Percentiles rank a stretch among this genome's conserved stretches.
Evolutionary conservation across 2,329 filamentous ascomycete genomes (phyloP).

Genomic region (Ceratocystis alfenasii): DNA sequence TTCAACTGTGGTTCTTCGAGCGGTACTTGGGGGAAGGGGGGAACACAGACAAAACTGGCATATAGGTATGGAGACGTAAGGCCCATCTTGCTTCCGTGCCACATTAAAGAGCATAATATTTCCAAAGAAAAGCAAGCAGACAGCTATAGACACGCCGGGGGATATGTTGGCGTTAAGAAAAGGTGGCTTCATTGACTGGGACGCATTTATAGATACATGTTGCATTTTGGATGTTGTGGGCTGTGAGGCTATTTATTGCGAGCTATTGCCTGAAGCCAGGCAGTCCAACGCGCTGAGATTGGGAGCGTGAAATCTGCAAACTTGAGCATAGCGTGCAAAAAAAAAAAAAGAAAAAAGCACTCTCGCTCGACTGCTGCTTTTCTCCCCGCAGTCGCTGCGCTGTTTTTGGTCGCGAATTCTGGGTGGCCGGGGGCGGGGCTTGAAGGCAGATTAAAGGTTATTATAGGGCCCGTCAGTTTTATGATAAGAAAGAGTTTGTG

Average conservation of each 20-base stretch:
- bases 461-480: not conserved
- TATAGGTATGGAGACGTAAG: not conserved
- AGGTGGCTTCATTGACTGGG: not conserved
- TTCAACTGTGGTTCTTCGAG: not conserved
- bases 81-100: slow-evolving; percentile 1
- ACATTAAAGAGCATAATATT: slow-evolving; percentile 2
- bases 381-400: not conserved
- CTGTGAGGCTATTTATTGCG: not conserved
- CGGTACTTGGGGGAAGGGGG: not conserved
- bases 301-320: not conserved
- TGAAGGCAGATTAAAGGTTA: not conserved
- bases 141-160: not conserved
- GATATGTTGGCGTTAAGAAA: not conserved
- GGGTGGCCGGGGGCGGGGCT: slow-evolving; percentile 1
- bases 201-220: not conserved
- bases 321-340: not conserved
- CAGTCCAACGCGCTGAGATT: not conserved
- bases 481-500: not conserved
- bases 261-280: not conserved
- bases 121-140: not conserved
- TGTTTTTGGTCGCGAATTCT: not conserved
- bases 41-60: not conserved
- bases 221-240: not conserved
- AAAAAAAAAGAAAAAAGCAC: not conserved
- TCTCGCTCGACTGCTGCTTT: not conserved